Percentiles rank a stretch among this genome's conserved stretches.
Evolutionary conservation across 768 basidiomycete species (phyloP).

Genomic region (Mycena rebaudengoi): DNA sequence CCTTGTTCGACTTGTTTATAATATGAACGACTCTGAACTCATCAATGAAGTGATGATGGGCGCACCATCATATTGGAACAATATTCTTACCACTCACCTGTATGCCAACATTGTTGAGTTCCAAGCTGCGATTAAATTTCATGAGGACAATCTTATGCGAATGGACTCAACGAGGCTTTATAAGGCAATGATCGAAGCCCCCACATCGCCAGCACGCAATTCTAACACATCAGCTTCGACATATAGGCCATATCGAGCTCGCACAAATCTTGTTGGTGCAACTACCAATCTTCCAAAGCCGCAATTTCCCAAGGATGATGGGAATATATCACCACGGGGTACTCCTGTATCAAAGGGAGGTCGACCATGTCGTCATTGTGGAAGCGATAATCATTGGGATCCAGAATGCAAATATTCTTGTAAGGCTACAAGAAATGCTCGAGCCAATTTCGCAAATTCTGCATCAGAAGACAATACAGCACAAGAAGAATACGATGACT

Average conservation of each 20-base stretch:
- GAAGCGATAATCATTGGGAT: constrained; percentile 42
- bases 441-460: constrained; percentile 26
- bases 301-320: neutral
- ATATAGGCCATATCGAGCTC: neutral
- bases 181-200: neutral
- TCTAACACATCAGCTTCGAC: neutral
- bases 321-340: neutral
- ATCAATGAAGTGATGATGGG: constrained; percentile 29
- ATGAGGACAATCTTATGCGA: neutral
- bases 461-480: constrained; percentile 19
- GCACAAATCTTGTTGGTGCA: neutral
- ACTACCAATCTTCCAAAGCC: neutral
- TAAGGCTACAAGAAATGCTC: constrained; percentile 31
- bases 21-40: no score
- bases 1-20: no score
- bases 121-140: constrained; percentile 13
- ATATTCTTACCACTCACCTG: constrained; percentile 32
- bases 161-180: neutral
- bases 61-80: constrained; percentile 38
- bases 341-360: neutral
- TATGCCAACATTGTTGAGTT: no score
- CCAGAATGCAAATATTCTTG: constrained; percentile 39
- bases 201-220: neutral
- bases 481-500: constrained; percentile 37
- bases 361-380: neutral